Base-by-base conservation (phyloP, 2,329 filamentous ascomycete genomes). In the Fusarium veterinarium region DNA sequence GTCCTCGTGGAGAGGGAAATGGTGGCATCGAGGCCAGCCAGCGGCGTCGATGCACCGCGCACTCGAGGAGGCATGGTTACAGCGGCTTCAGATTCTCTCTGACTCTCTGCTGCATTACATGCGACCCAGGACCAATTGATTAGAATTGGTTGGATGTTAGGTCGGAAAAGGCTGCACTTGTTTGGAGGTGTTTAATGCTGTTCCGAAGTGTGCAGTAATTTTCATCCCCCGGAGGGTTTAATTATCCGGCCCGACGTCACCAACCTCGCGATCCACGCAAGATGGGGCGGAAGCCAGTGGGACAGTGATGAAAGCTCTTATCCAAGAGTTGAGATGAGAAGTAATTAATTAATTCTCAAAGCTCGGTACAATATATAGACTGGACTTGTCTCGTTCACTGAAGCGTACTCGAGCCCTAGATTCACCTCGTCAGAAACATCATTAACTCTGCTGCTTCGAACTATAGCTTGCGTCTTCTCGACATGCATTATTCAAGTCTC, bases 61-160 rank as follows among this genome's bases (percentile, higher is more conserved):
- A 82, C 59, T 78, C 79, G 77, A 52, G 80, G 80, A 66, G 80
- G 77, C 81, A 82, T 82, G 59, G 45, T 76, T 65, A 69, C 52
- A 62, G 61, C 59, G 67, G 72, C 51, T 75, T 69, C 62, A 65
- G 55, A 62, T 60, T 35, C 63, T 42, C 60, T 69, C 73, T 66
- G 65, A 53, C 46, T 64, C 41, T 45, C 58, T 60, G 69, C 67
- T 77, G 75, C 60, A 75, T 72, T 75, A 69, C 69, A 77, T 78
- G 72, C 60, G 64, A 69, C 49, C 65, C 66, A 64, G 57, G 61
- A 44, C 73, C 76, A 76, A 75, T 75, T 77, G 76, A 67, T 65
- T 59, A 52, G 62, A 73, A 72, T 75, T 72, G 76, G 69, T 52
- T 75, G 62, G 64, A 65, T 69, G 65, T 60, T 67, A 48, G 55